Evolutionary conservation across 1,139 yeast genomes (phyloP).

Genomic region (Kodamaea sp.): DNA sequence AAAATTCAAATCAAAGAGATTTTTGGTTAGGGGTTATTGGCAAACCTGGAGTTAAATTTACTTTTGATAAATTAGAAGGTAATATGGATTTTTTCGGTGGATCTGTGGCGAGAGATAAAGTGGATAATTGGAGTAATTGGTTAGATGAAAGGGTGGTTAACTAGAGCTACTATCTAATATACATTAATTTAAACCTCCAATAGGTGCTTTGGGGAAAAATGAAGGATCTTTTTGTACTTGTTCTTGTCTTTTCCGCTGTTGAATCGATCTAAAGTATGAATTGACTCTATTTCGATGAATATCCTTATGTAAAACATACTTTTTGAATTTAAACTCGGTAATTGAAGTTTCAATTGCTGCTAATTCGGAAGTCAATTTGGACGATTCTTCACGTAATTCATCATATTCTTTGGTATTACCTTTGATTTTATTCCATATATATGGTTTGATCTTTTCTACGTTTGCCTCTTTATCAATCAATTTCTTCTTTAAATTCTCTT

Average conservation of each 20-base stretch:
- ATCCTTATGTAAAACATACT: conserved; percentile 47
- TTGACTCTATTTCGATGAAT: conserved; percentile 53
- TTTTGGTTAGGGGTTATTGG: conserved; percentile 49
- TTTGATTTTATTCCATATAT: conserved; percentile 28
- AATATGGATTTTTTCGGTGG: conserved; percentile 70
- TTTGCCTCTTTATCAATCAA: conserved; percentile 30
- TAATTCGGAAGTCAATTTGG: conserved; percentile 9
- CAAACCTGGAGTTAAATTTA: conserved; percentile 37
- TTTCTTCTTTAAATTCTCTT: conserved; percentile 38
- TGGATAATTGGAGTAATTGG: conserved; percentile 71
- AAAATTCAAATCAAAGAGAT: conserved; percentile 23
- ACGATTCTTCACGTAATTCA: conserved; percentile 18
- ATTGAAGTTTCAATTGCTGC: conserved; percentile 10
- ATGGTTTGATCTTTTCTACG: conserved; percentile 30
- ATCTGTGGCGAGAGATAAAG: conserved; percentile 55
- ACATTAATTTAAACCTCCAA: conserved; percentile 4
- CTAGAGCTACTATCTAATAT: conserved; percentile 9
- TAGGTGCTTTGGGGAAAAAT: conserved; percentile 59
- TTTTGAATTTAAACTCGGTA: conserved; percentile 37
- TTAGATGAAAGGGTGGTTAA: conserved; percentile 69
- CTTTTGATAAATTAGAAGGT: conserved; percentile 68
- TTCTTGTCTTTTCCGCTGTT: conserved; percentile 36
- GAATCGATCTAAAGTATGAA: conserved; percentile 36
- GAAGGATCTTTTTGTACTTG: conserved; percentile 36
- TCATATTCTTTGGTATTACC: conserved; percentile 19